phyloP scores from a whole-genome alignment of 371 early-diverging fungal genomes.

The Mortierella sp. region DNA sequence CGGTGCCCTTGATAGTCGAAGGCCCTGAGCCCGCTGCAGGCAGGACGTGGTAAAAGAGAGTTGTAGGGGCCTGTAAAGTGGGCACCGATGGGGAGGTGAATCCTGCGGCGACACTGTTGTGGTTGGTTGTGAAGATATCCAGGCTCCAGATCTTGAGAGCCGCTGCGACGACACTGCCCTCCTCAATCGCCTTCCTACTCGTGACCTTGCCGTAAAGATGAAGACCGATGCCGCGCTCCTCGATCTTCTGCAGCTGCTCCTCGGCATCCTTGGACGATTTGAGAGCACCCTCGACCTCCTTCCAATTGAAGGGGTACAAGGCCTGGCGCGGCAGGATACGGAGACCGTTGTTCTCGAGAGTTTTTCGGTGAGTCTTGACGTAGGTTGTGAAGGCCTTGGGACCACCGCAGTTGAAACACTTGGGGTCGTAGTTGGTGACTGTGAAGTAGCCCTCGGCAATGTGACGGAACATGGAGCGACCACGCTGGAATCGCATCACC shows the following conservation, averaged over 20 bases:
- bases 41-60: conserved; percentile 50
- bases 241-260: conserved; percentile 61
- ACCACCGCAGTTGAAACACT: conserved; percentile 77
- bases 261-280: conserved; percentile 62
- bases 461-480: conserved; percentile 72
- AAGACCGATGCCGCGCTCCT: conserved; percentile 64
- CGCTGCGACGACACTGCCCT: conserved; percentile 65
- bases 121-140: conserved; percentile 55
- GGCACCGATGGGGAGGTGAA: conserved; percentile 14
- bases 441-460: conserved; percentile 71
- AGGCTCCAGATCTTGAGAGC: conserved; percentile 68
- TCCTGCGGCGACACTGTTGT: conserved; percentile 31
- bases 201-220: conserved; percentile 77
- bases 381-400: conserved; percentile 75
- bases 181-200: conserved; percentile 64
- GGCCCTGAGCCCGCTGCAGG: conserved; percentile 24
- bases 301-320: conserved; percentile 68
- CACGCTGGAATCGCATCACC: conserved; percentile 75
- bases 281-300: conserved; percentile 60
- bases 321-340: conserved; percentile 66
- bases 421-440: conserved; percentile 66
- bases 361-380: conserved; percentile 63
- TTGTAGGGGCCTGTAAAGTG: conserved; percentile 50
- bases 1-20: conserved; percentile 10
- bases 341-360: conserved; percentile 64